These are phyloP conservation scores for Colletotrichum theobromicola DNA, from an alignment of 2,329 filamentous ascomycete genomes.

Conservation along the genomic window DNA sequence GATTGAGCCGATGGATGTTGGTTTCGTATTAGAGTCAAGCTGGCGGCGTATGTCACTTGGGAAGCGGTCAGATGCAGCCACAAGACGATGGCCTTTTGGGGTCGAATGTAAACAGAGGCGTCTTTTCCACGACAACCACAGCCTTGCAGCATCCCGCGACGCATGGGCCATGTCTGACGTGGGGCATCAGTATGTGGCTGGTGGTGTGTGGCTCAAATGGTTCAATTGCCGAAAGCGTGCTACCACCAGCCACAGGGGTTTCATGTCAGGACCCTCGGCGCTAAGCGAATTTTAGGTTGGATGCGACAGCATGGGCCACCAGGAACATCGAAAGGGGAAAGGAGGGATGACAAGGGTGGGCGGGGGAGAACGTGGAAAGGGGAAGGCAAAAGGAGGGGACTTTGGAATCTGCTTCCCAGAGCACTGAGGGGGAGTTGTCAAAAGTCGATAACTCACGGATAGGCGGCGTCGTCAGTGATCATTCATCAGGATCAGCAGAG, in stretches of 20 bases:
- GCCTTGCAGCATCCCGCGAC: constrained; percentile 24
- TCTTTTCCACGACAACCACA: constrained; percentile 28
- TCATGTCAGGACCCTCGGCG: constrained; percentile 19
- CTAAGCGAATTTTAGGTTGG: constrained; percentile 17
- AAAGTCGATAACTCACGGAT: not conserved
- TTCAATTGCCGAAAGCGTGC: not conserved
- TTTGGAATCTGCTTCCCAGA: not conserved
- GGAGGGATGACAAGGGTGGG: not conserved
- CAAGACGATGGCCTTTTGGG: not conserved
- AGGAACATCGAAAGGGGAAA: constrained; percentile 10
- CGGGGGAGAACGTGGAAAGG: constrained; percentile 20
- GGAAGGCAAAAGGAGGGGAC: constrained; percentile 1
- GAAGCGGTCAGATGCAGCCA: not conserved
- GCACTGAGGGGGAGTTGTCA: not conserved
- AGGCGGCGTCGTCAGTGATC: not conserved
- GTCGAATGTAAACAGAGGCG: constrained; percentile 21
- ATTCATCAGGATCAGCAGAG: not conserved
- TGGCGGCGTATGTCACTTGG: not conserved
- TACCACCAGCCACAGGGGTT: constrained; percentile 7
- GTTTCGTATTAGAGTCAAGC: not conserved
- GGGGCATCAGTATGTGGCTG: constrained; percentile 19
- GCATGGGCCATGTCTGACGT: not conserved
- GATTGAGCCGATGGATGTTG: not conserved
- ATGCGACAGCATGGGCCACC: constrained; percentile 11
- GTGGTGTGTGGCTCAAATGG: constrained; percentile 4